phyloP scores from a whole-genome alignment of 495 filamentous ascomycete genomes.

The Podospora bellae-mahoneyi region DNA sequence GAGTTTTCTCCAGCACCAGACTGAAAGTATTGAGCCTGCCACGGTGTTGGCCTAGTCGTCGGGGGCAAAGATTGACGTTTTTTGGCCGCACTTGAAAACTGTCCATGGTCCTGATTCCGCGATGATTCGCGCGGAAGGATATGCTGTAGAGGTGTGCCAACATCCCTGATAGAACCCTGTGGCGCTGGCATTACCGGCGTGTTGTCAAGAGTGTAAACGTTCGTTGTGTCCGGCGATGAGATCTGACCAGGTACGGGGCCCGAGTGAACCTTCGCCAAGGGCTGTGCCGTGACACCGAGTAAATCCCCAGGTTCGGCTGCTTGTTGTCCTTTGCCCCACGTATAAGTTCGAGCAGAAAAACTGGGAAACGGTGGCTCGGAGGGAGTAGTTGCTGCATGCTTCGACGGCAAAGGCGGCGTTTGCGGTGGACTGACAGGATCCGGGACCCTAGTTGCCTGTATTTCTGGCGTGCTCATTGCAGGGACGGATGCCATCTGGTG shows the following conservation, averaged over 20 bases:
- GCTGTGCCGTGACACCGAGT: not conserved
- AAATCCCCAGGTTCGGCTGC: not conserved
- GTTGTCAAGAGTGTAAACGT: not conserved
- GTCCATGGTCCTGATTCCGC: not conserved
- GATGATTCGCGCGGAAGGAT: conserved; percentile 2
- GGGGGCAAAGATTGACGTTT: not conserved
- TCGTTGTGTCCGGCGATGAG: not conserved
- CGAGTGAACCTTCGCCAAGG: not conserved
- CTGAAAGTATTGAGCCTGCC: not conserved
- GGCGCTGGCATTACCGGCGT: not conserved
- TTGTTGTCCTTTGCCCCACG: not conserved
- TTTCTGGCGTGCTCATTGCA: not conserved
- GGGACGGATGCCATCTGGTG: not conserved
- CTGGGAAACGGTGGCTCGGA: not conserved
- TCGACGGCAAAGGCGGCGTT: not conserved
- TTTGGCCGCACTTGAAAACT: not conserved
- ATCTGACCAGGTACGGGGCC: not conserved
- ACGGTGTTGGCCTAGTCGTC: not conserved
- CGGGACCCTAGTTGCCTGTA: not conserved
- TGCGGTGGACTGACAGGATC: not conserved
- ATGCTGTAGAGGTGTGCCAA: not conserved
- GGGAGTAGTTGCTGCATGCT: not conserved
- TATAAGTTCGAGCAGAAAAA: not conserved
- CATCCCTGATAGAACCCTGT: not conserved
- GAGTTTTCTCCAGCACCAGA: not conserved